Base-by-base conservation (phyloP, 2,329 filamentous ascomycete genomes). In the Camillea tinctor region DNA sequence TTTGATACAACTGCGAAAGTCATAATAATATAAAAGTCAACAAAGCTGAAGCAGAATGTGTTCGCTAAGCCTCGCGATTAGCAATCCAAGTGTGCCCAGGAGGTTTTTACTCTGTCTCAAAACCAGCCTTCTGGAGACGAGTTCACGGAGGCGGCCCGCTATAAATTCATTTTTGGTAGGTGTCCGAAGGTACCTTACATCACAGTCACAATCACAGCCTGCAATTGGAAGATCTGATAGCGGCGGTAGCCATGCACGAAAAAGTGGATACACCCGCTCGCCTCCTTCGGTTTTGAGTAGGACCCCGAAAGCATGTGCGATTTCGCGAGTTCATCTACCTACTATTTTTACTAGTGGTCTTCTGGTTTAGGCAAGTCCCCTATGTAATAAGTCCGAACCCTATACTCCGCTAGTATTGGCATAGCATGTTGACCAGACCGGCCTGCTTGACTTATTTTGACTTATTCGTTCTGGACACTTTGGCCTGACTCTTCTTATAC, bases 241-340 rank as follows among this genome's bases (percentile, higher is more conserved):
- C 22, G 49, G 22, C 24, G n/a, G 19, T 54, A 23, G 24, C n/a
- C 54, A 50, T 52, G 48, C 55, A 56, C 44, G 11, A 15, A 48
- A 52, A 50, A 52, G 55, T 50, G 15, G 55, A 56, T 17, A 8
- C 9, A 15, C 55, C 40, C 36, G 9, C 52, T 54, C 49, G 49
- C 49, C 49, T 54, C 21, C 36, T 24, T 57, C 55, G 55, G 55
- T n/a, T 44, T 52, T 57, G 52, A 52, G 20, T 48, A 22, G 55
- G 30, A 52, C 49, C 55, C 55, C 55, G 50, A 57, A 48, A 54
- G 15, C 36, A 44, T 44, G 36, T 40, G 36, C 17, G 36, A 44
- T 44, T 44, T 44, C 36, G 36, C 22, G 21, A 52, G 50, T 52
- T 13, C 50, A 23, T 51, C 2, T 51, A 23, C 3, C 13, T 51